Percentiles rank a stretch among this genome's conserved stretches.
Evolutionary conservation across 2,329 filamentous ascomycete species (phyloP).

Genomic region (Trichoderma cornu-damae): DNA sequence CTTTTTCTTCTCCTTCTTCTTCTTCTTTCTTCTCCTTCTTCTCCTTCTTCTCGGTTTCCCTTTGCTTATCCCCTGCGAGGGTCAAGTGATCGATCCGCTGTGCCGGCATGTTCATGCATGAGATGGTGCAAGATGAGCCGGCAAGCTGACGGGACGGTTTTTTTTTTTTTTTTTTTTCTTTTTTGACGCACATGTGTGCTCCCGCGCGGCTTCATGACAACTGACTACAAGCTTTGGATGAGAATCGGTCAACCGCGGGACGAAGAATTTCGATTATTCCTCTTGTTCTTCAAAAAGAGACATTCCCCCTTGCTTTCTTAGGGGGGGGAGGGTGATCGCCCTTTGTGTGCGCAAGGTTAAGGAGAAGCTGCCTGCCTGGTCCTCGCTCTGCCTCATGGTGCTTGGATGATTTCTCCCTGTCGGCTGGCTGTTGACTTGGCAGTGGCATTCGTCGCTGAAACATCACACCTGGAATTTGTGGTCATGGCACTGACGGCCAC

Average conservation of each 20-base stretch:
- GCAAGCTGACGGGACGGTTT: too few species aligned
- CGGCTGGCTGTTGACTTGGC: constrained; percentile 23
- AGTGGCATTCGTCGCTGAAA: constrained; percentile 26
- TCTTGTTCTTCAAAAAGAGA: constrained; percentile 2
- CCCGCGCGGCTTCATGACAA: background rate
- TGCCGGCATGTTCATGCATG: background rate
- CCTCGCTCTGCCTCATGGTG: constrained; percentile 1
- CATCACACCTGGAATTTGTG: constrained; percentile 10
- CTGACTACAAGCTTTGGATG: background rate
- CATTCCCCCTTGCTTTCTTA: background rate
- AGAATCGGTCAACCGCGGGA: background rate
- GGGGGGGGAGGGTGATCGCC: background rate
- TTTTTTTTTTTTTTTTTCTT: too few species aligned
- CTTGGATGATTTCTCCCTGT: constrained; percentile 5
- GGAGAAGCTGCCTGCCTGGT: background rate
- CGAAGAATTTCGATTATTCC: background rate
- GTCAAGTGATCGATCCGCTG: background rate
- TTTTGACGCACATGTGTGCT: too few species aligned
- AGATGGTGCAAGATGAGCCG: background rate
- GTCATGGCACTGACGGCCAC: background rate
- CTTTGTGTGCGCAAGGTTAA: background rate
- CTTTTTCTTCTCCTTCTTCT: background rate
- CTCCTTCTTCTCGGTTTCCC: background rate
- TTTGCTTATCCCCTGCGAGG: background rate
- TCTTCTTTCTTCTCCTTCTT: background rate